Conservation (phyloP, 1,139 yeast genomes). For the Pneumocystis sp. region DNA sequence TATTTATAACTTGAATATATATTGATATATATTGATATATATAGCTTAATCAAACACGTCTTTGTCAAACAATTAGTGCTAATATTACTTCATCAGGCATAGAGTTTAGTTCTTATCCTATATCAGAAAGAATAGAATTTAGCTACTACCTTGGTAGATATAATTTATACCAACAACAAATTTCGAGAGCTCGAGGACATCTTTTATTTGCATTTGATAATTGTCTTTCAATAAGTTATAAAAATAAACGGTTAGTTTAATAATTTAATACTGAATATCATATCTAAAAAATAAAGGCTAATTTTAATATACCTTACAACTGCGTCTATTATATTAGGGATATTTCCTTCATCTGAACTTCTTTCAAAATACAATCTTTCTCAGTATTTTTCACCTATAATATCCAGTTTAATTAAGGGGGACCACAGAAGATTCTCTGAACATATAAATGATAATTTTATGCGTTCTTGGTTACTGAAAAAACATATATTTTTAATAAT, state of each 20-base stretch:
- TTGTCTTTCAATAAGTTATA: slow-evolving; percentile 25
- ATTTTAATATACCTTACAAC: slow-evolving; percentile 45
- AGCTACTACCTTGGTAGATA: slow-evolving; percentile 55
- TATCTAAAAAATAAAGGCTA: slow-evolving; percentile 22
- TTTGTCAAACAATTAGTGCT: slow-evolving; percentile 10
- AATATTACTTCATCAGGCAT: slow-evolving; percentile 13
- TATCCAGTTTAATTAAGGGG: slow-evolving; percentile 19
- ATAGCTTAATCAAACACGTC: slow-evolving; percentile 9
- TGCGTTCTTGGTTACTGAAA: slow-evolving; percentile 18
- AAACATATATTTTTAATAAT: slow-evolving; percentile 21
- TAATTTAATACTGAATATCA: not conserved
- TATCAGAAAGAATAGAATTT: slow-evolving; percentile 46
- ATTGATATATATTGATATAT: not conserved
- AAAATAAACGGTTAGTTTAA: slow-evolving; percentile 7
- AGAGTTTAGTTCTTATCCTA: slow-evolving; percentile 32
- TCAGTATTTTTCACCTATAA: slow-evolving; percentile 21
- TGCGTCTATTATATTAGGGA: slow-evolving; percentile 27
- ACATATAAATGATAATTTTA: slow-evolving; percentile 17
- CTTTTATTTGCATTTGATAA: slow-evolving; percentile 46
- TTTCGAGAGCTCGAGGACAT: slow-evolving; percentile 42
- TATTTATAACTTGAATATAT: not conserved
- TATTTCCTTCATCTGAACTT: slow-evolving; percentile 20
- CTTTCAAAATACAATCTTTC: slow-evolving; percentile 18
- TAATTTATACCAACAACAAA: slow-evolving; percentile 40
- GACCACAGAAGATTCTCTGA: slow-evolving; percentile 18